Conservation (phyloP, 2,329 filamentous ascomycete genomes). For the Hypoxylon sp. region DNA sequence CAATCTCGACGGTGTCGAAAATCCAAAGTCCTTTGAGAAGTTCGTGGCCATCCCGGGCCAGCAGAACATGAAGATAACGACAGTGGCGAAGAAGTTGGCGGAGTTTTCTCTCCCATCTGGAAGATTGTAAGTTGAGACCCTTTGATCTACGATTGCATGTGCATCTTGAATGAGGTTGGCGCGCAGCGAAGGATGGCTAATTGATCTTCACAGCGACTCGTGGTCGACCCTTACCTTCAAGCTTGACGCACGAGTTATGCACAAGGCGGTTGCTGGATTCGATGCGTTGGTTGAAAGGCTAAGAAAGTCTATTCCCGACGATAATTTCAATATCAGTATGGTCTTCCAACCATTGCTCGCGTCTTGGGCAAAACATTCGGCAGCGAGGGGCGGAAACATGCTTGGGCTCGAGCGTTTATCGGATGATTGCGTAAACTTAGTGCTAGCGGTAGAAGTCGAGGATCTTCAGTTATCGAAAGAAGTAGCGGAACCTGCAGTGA, state of each 20-base stretch:
- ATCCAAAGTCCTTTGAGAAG: slow-evolving; percentile 19
- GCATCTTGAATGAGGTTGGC: not conserved
- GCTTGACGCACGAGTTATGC: slow-evolving; percentile 29
- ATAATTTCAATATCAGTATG: slow-evolving; percentile 22
- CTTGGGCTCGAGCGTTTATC: slow-evolving; percentile 23
- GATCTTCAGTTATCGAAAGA: slow-evolving; percentile 17
- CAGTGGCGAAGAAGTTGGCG: slow-evolving; percentile 23
- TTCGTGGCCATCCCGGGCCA: slow-evolving; percentile 29
- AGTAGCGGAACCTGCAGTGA: slow-evolving; percentile 4
- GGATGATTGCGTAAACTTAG: slow-evolving; percentile 21
- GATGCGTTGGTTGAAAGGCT: slow-evolving; percentile 23
- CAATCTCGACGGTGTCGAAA: slow-evolving; percentile 27
- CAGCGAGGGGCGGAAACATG: slow-evolving; percentile 26
- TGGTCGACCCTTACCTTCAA: slow-evolving; percentile 37
- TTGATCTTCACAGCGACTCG: slow-evolving; percentile 13
- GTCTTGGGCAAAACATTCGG: slow-evolving; percentile 20
- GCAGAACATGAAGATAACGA: slow-evolving; percentile 20
- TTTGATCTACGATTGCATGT: not conserved
- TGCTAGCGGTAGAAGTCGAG: slow-evolving; percentile 16
- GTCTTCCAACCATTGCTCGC: slow-evolving; percentile 28
- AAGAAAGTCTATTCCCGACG: slow-evolving; percentile 19
- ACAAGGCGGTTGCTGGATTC: slow-evolving; percentile 18
- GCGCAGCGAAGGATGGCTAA: slow-evolving; percentile 3
- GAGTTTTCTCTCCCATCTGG: slow-evolving; percentile 26
- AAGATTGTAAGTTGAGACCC: slow-evolving; percentile 25